A percentile compares a stretch with the other conserved stretches of the same genome.
Conservation (phyloP, 2,329 filamentous ascomycete species). For the Epichloe glyceriae region DNA sequence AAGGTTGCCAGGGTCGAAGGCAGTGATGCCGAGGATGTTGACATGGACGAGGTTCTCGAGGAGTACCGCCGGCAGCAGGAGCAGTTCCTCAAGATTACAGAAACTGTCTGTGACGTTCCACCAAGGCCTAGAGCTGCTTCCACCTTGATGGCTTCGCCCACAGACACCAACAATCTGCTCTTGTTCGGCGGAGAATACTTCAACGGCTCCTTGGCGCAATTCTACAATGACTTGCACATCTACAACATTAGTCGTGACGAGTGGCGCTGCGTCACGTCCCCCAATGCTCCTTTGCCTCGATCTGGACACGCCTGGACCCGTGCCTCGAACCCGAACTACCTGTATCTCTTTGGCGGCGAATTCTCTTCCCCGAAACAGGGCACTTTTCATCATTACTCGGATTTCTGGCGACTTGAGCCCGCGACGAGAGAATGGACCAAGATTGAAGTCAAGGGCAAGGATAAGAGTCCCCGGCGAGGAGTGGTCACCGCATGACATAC, state of each 20-base stretch:
- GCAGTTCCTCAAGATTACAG: constrained; percentile 86
- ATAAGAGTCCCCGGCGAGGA: constrained; percentile 73
- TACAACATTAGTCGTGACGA: constrained; percentile 74
- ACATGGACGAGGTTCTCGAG: constrained; percentile 84
- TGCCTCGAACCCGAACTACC: constrained; percentile 67
- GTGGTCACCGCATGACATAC: constrained; percentile 90
- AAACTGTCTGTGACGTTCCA: constrained; percentile 55
- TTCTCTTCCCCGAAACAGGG: constrained; percentile 95
- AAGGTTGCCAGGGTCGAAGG: constrained; percentile 61
- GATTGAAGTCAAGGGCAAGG: constrained; percentile 65
- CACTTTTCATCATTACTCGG: constrained; percentile 98
- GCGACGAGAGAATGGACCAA: constrained; percentile 79
- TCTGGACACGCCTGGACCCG: constrained; percentile 93
- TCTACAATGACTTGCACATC: constrained; percentile 54
- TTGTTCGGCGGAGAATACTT: constrained; percentile 94
- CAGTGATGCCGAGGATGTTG: constrained; percentile 83
- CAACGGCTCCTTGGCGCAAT: constrained; percentile 73
- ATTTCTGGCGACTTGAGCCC: constrained; percentile 91
- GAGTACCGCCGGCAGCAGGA: constrained; percentile 91
- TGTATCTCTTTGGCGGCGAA: constrained; percentile 93
- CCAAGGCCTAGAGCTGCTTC: constrained; percentile 70
- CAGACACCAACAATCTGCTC: constrained; percentile 76
- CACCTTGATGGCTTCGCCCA: constrained; percentile 72
- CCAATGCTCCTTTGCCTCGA: constrained; percentile 80
- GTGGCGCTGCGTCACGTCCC: constrained; percentile 82